Conservation (phyloP, 2,329 filamentous ascomycete genomes). For the Neoascochyta sp. region DNA sequence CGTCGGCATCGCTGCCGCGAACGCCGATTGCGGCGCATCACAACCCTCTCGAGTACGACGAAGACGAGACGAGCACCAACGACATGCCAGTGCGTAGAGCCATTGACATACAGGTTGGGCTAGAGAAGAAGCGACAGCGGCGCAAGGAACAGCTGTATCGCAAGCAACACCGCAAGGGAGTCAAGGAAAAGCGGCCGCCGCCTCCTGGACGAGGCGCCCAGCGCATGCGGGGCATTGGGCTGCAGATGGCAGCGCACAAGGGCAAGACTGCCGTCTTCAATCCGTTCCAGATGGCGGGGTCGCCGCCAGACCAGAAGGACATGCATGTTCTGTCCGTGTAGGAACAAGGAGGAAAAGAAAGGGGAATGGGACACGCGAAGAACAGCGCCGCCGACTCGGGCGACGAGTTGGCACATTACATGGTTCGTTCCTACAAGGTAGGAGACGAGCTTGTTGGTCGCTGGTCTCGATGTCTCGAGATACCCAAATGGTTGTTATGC, state of each 20-base stretch:
- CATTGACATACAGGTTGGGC: conserved; percentile 86
- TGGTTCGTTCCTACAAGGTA: conserved; percentile 10
- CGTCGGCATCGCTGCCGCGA: conserved; percentile 83
- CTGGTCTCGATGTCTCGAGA: conserved; percentile 28
- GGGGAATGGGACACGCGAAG: conserved; percentile 17
- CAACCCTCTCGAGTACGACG: conserved; percentile 36
- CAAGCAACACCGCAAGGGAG: conserved; percentile 80
- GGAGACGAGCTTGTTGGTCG: conserved; percentile 39
- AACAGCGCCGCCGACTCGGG: conserved; percentile 39
- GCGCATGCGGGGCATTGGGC: conserved; percentile 86
- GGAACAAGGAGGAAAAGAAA: background rate
- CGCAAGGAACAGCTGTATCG: conserved; percentile 89
- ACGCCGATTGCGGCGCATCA: conserved; percentile 54
- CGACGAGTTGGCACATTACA: conserved; percentile 31
- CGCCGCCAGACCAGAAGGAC: conserved; percentile 29
- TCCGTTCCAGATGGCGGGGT: conserved; percentile 22
- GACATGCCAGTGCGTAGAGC: conserved; percentile 76
- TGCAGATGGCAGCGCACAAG: conserved; percentile 75
- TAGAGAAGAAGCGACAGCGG: conserved; percentile 90
- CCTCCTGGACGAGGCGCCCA: conserved; percentile 84
- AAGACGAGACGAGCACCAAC: conserved; percentile 39
- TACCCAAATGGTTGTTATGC: conserved; percentile 6
- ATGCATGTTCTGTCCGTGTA: conserved; percentile 47
- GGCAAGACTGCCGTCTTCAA: conserved; percentile 29
- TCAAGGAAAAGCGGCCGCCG: conserved; percentile 63